Percentiles rank a stretch among this genome's conserved stretches.
phyloP scores from a whole-genome alignment of 2,329 filamentous ascomycete species.

The Zasmidium citrigriseum region DNA sequence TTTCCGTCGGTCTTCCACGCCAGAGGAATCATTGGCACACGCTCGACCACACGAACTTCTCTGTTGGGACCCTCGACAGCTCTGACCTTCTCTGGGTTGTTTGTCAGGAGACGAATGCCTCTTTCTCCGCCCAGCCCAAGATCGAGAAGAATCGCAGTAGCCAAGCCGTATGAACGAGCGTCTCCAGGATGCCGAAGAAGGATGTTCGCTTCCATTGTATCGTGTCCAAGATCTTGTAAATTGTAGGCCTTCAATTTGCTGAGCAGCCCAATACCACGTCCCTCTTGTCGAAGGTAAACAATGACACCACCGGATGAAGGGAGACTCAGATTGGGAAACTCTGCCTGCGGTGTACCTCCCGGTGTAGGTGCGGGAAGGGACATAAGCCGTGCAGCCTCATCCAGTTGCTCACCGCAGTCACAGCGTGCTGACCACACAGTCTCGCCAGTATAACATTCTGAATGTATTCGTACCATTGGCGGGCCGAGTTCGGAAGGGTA shows the following conservation, averaged over 20 bases:
- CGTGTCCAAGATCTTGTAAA: conserved; percentile 91
- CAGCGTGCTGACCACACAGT: conserved; percentile 97
- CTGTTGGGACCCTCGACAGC: conserved; percentile 90
- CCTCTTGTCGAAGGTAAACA: conserved; percentile 93
- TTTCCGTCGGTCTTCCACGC: conserved; percentile 81
- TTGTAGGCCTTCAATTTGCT: conserved; percentile 99
- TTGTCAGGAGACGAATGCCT: conserved; percentile 83
- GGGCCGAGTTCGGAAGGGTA: conserved; percentile 42
- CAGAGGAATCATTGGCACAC: conserved; percentile 92
- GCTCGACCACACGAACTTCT: conserved; percentile 83
- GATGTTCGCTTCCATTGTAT: conserved; percentile 95
- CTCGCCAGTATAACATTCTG: conserved; percentile 97
- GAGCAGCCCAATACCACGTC: conserved; percentile 87
- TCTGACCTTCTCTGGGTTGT: conserved; percentile 95
- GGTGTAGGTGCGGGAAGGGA: conserved; percentile 40
- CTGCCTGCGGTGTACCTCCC: conserved; percentile 25
- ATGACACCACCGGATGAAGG: conserved; percentile 77
- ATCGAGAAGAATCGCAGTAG: conserved; percentile 90
- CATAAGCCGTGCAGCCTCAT: conserved; percentile 95
- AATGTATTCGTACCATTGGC: conserved; percentile 91
- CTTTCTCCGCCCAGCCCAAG: conserved; percentile 69
- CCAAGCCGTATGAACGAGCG: conserved; percentile 91
- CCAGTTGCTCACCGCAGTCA: conserved; percentile 96
- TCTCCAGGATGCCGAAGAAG: conserved; percentile 90
- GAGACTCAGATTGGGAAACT: conserved; percentile 33